A percentile compares a stretch with the other conserved stretches of the same genome.
Evolutionary conservation across 441 rosid genomes (phyloP).

Genomic region (Erysimum cheiri): DNA sequence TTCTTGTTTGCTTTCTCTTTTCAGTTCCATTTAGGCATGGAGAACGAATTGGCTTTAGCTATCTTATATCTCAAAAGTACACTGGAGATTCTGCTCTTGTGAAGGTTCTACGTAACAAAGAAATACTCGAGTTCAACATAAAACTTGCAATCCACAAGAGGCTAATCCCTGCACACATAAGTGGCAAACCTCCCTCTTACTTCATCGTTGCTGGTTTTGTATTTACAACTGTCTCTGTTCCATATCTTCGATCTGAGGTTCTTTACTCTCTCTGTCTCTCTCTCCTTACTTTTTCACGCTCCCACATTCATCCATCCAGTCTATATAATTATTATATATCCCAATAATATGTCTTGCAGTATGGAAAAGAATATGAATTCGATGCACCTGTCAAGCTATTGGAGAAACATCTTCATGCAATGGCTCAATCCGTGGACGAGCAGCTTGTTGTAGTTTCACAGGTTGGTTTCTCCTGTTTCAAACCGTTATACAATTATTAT

Average conservation of each 20-base stretch:
- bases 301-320: neutral
- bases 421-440: conserved; percentile 87
- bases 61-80: conserved; percentile 91
- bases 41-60: conserved; percentile 94
- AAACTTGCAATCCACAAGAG: conserved; percentile 82
- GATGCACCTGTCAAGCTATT: conserved; percentile 94
- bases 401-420: conserved; percentile 81
- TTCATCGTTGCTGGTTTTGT: conserved; percentile 94
- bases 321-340: conserved; percentile 13
- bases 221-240: conserved; percentile 87
- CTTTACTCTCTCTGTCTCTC: conserved; percentile 5
- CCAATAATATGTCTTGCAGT: conserved; percentile 54
- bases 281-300: conserved; percentile 3
- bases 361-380: conserved; percentile 90
- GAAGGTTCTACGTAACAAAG: conserved; percentile 75
- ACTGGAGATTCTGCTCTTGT: conserved; percentile 80
- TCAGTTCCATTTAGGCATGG: conserved; percentile 94
- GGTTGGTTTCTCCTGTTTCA: conserved; percentile 48
- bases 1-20: conserved; percentile 21
- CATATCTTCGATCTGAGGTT: conserved; percentile 94
- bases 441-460: conserved; percentile 95
- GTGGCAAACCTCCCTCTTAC: conserved; percentile 85
- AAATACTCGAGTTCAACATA: conserved; percentile 62
- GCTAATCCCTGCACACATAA: conserved; percentile 82
- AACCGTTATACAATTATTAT: neutral